Conservation (phyloP, 495 filamentous ascomycete species). For the Clavariopsis aquatica region DNA sequence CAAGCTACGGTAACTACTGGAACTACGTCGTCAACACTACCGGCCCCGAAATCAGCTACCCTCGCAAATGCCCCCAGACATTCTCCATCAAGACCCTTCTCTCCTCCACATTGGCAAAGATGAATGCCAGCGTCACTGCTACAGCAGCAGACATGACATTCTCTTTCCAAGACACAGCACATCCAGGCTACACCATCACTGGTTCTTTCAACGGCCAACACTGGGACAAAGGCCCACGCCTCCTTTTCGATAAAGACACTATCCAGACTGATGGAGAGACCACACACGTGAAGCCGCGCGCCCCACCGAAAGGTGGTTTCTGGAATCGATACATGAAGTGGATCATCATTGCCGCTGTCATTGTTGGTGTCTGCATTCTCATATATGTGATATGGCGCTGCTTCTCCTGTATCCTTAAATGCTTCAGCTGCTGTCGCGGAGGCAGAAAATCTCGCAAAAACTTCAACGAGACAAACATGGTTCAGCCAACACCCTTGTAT, state of each 20-base stretch:
- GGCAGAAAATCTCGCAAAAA: not conserved
- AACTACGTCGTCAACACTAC: conserved; percentile 17
- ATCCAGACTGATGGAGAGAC: conserved; percentile 12
- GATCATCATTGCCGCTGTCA: conserved; percentile 4
- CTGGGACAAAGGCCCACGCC: conserved; percentile 12
- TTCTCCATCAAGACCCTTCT: not conserved
- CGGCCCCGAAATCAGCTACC: not conserved
- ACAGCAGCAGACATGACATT: not conserved
- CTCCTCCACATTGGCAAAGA: not conserved
- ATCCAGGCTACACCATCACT: not conserved
- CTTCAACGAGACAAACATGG: not conserved
- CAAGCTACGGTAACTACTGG: conserved; percentile 6
- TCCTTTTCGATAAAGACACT: not conserved
- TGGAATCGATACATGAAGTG: not conserved
- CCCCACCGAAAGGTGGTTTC: not conserved
- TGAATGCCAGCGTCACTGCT: conserved; percentile 7
- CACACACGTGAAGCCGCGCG: conserved; percentile 2
- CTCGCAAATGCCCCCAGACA: not conserved
- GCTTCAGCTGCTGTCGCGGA: not conserved
- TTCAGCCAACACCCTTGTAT: not conserved
- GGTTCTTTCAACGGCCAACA: conserved; percentile 1
- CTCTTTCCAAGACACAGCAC: conserved; percentile 7
- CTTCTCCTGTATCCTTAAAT: not conserved
- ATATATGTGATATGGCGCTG: not conserved
- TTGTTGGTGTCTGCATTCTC: not conserved